Base-by-base conservation (phyloP, 192 early-diverging fungal genomes). In the Thamnidium elegans region DNA sequence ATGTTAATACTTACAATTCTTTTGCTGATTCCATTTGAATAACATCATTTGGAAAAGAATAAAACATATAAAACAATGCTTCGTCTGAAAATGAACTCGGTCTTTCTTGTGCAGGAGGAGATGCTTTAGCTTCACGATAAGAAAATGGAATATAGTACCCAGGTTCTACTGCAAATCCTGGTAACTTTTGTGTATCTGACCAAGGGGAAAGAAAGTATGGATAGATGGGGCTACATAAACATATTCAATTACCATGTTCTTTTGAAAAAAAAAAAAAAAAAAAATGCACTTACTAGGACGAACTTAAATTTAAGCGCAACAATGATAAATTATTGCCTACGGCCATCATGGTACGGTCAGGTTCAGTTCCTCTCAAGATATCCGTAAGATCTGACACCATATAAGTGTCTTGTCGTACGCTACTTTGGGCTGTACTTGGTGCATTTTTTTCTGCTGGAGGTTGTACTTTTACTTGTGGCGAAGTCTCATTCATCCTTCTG, bases 201-300 rank as follows among this genome's bases (percentile, higher is more conserved):
- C 93, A 99, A 30, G 94, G 94, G n/a, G 92, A 90, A 50, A 88
- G 86, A 73, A 97, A 94, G 23, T 90, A 90, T 50, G 93, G 80
- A 68, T 93, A 92, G 45, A 99, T 76, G 13, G 91, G 54, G 45
- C 65, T 47, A 55, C 15, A 61, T 8, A 26, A 26, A 26, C 26
- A 26, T 26, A 26, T 26, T 26, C 48, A 15, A 20, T 20, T 50
- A 19, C n/a, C 48, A 19, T 50, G 20, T 15, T 50, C 14, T 26
- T 26, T 26, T 26, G 26, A 59, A 23, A 23, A 59, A 59, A 55
- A 15, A 43, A 21, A 45, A 36, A 17, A 45, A n/a, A 14, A 32
- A 39, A 47, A 30, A 3, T 59, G 79, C 80, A 39, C 9, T 39
- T 76, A 85, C 81, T 85, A 87, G 36, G 84, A 75, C 31, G 89